phyloP scores from a whole-genome alignment of 257 asterid genomes.

The Rubia yunnanensis region DNA sequence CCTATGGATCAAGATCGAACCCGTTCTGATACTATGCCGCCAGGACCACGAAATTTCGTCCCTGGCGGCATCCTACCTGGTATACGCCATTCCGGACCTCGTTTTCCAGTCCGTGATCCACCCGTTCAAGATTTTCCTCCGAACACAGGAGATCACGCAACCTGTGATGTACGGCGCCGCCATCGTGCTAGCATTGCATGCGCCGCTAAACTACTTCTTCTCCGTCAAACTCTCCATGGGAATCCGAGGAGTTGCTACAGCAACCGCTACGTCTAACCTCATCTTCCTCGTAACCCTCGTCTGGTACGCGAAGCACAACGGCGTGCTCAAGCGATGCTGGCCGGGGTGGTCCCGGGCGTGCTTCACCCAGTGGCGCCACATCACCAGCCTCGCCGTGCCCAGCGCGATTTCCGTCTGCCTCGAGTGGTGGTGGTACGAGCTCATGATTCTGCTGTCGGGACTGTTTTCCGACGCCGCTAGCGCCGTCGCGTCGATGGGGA shows the following conservation, averaged over 20 bases:
- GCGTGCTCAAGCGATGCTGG: slow-evolving; percentile 21
- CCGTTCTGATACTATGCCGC: slow-evolving; percentile 33
- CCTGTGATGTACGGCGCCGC: slow-evolving; percentile 44
- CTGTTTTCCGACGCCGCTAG: slow-evolving; percentile 37
- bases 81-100: slow-evolving; percentile 47
- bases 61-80: slow-evolving; percentile 43
- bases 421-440: slow-evolving; percentile 67
- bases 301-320: slow-evolving; percentile 12
- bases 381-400: slow-evolving; percentile 33
- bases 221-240: slow-evolving; percentile 30
- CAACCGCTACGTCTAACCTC: slow-evolving; percentile 30
- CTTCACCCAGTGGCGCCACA: slow-evolving; percentile 36
- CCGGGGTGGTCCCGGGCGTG: slow-evolving; percentile 14
- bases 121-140: slow-evolving; percentile 44
- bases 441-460: slow-evolving; percentile 53
- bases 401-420: slow-evolving; percentile 42
- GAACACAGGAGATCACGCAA: slow-evolving; percentile 47
- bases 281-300: slow-evolving; percentile 23
- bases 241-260: slow-evolving; percentile 41
- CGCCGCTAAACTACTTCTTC: slow-evolving; percentile 39
- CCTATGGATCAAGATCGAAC: slow-evolving; percentile 54
- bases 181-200: slow-evolving; percentile 37
- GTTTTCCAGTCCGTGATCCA: slow-evolving; percentile 41
- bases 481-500: slow-evolving; percentile 56
- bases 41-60: slow-evolving; percentile 51